A percentile compares a stretch with the other conserved stretches of the same genome.
Evolutionary conservation across 2,329 filamentous ascomycete genomes (phyloP).

Genomic region (Epicoccum sorghinum): DNA sequence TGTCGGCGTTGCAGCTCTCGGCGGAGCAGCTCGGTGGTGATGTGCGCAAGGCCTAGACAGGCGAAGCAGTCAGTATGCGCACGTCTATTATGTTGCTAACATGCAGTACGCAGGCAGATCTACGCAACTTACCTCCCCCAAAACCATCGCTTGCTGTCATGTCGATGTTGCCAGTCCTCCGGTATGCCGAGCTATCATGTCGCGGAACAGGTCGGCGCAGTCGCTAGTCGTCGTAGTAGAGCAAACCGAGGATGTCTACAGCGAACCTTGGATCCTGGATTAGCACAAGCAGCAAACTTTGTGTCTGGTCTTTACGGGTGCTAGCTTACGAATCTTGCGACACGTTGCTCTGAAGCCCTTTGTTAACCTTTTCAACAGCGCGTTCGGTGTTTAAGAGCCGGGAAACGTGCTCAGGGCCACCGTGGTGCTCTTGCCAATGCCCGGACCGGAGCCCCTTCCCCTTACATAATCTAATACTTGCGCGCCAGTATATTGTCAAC

Average conservation of each 20-base stretch:
- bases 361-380: no score
- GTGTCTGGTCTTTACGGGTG: no score
- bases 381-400: neutral
- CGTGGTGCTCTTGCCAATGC: slow-evolving; percentile 15
- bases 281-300: no score
- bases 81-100: neutral
- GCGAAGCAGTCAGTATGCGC: slow-evolving; percentile 21
- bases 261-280: no score
- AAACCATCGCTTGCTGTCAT: slow-evolving; percentile 25
- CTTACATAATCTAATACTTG: slow-evolving; percentile 16
- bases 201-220: no score
- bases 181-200: neutral
- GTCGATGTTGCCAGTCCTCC: slow-evolving; percentile 21
- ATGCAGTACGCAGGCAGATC: neutral
- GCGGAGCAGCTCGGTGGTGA: slow-evolving; percentile 52
- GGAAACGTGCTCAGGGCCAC: slow-evolving; percentile 17
- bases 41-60: slow-evolving; percentile 40
- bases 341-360: no score
- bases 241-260: no score
- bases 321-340: no score
- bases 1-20: slow-evolving; percentile 59
- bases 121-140: slow-evolving; percentile 26
- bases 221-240: no score
- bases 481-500: slow-evolving; percentile 5
- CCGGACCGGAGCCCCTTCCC: slow-evolving; percentile 25